Evolutionary conservation across 768 basidiomycete genomes (phyloP).

Genomic region (Trametes punicea): DNA sequence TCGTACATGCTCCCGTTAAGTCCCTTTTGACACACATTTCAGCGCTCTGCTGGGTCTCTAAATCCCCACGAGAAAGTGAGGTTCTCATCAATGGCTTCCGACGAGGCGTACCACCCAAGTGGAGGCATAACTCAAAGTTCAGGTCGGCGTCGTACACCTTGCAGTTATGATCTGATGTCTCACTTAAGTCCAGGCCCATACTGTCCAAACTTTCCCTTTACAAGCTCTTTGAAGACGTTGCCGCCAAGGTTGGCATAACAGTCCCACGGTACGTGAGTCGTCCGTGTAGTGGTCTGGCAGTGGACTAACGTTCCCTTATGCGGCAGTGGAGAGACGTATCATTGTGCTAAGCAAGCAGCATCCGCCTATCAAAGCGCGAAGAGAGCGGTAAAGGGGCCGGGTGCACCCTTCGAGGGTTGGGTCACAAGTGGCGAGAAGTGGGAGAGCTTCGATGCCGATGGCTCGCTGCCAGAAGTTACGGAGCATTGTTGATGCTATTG

Average conservation of each 20-base stretch:
- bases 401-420: slow-evolving; percentile 62
- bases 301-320: not conserved
- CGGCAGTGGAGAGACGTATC: slow-evolving; percentile 35
- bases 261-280: slow-evolving; percentile 12
- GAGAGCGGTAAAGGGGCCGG: slow-evolving; percentile 38
- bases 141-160: slow-evolving; percentile 40
- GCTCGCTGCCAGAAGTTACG: not conserved
- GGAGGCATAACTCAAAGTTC: slow-evolving; percentile 58
- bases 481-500: not conserved
- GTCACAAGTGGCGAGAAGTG: slow-evolving; percentile 48
- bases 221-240: slow-evolving; percentile 37
- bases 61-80: slow-evolving; percentile 45
- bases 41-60: slow-evolving; percentile 74
- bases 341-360: slow-evolving; percentile 40
- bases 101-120: slow-evolving; percentile 72
- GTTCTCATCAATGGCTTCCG: slow-evolving; percentile 77
- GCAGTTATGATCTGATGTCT: not conserved
- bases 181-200: slow-evolving; percentile 38
- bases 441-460: slow-evolving; percentile 45
- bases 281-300: not conserved
- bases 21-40: not conserved
- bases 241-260: slow-evolving; percentile 17
- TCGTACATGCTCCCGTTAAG: not conserved
- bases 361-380: slow-evolving; percentile 53
- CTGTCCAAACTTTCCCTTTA: slow-evolving; percentile 55